phyloP scores from a whole-genome alignment of 1,284 basidiomycete species.

The Microbotryum silenes-acaulis region DNA sequence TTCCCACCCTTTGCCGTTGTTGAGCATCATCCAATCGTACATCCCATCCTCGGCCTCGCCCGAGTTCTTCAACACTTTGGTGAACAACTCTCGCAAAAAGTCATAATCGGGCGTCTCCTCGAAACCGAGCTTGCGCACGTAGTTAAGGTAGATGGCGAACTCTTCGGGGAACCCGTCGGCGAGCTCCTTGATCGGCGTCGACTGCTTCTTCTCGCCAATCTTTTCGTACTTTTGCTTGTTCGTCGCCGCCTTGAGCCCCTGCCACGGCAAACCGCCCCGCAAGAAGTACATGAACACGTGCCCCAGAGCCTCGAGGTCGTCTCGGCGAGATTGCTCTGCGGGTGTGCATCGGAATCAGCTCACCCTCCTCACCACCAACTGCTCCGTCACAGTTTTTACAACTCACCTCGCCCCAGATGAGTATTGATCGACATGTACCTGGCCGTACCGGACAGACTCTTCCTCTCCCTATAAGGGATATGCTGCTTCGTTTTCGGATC shows the following conservation, averaged over 20 bases:
- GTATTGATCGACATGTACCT: conserved; percentile 98
- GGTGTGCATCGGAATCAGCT: neutral
- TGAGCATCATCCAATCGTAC: conserved; percentile 84
- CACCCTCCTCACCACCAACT: neutral
- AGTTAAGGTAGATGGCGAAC: conserved; percentile 89
- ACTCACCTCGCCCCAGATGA: conserved; percentile 76
- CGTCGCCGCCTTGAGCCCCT: conserved; percentile 86
- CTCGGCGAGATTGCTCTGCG: conserved; percentile 82
- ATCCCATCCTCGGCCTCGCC: conserved; percentile 79
- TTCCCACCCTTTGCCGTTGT: conserved; percentile 93
- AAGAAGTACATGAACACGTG: conserved; percentile 99
- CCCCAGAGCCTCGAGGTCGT: conserved; percentile 88
- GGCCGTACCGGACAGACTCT: conserved; percentile 80
- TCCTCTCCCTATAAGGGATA: conserved; percentile 91
- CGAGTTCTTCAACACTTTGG: conserved; percentile 81
- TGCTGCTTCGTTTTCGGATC: conserved; percentile 96
- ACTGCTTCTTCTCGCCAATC: conserved; percentile 98
- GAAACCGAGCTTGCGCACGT: conserved; percentile 90
- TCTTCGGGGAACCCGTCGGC: conserved; percentile 89
- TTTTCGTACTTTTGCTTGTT: conserved; percentile 99
- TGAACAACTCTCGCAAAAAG: conserved; percentile 83
- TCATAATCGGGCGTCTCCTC: conserved; percentile 96
- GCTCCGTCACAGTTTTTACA: neutral
- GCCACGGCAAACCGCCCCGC: conserved; percentile 84
- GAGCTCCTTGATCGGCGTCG: conserved; percentile 86